These are phyloP conservation scores for Achaetomiella virescens DNA, from an alignment of 495 filamentous ascomycete species.

Conservation along the genomic window DNA sequence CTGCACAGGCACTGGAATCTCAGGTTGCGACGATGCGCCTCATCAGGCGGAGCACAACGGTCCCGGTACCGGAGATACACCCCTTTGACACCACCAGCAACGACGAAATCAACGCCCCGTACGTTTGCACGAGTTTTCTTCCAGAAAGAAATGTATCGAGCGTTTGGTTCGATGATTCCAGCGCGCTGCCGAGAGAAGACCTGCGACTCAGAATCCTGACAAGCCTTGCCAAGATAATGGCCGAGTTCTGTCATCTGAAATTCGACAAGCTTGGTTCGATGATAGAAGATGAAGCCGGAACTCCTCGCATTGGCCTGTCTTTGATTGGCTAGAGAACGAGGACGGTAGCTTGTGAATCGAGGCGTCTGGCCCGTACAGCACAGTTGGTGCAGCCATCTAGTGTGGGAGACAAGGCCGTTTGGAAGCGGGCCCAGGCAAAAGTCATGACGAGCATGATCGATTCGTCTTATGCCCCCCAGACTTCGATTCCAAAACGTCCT, in stretches of 20 bases:
- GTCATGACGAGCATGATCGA: neutral
- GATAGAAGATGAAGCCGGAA: neutral
- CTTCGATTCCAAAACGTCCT: constrained; percentile 36
- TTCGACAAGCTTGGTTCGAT: constrained; percentile 4
- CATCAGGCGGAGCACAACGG: constrained; percentile 14
- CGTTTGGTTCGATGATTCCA: constrained; percentile 11
- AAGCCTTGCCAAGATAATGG: neutral
- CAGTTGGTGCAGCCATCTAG: neutral
- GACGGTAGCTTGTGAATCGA: neutral
- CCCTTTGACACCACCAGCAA: constrained; percentile 18
- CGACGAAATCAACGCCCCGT: constrained; percentile 21
- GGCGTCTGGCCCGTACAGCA: neutral
- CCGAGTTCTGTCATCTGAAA: constrained; percentile 2
- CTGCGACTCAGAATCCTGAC: constrained; percentile 1
- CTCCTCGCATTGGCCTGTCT: neutral
- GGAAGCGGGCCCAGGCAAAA: neutral
- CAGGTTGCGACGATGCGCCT: constrained; percentile 25
- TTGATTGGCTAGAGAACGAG: neutral
- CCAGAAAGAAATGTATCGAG: constrained; percentile 8
- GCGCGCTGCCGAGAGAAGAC: neutral
- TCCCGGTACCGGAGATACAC: constrained; percentile 24
- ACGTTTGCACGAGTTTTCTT: constrained; percentile 24
- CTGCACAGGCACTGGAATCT: constrained; percentile 21
- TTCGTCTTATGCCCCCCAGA: constrained; percentile 37
- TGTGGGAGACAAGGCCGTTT: too few species aligned